Percentiles rank a stretch among this genome's conserved stretches.
These are phyloP conservation scores for Lentinula sp. DNA, from an alignment of 768 basidiomycete genomes.

Conservation along the genomic window DNA sequence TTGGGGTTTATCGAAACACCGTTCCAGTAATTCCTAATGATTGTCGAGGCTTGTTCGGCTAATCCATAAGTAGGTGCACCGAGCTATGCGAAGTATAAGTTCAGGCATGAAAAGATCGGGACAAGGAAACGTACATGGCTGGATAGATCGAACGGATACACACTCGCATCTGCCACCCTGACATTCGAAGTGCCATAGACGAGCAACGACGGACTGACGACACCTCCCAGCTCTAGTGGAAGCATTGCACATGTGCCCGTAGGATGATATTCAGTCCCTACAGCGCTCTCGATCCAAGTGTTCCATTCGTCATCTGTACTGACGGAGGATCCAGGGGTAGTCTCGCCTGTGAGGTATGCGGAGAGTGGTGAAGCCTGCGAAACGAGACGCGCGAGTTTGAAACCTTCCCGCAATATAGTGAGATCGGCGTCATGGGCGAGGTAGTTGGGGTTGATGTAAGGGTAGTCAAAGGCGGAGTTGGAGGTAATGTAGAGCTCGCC, in stretches of 20 bases:
- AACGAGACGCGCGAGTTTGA: conserved; percentile 41
- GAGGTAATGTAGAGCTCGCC: conserved; percentile 46
- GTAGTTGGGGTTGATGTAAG: conserved; percentile 48
- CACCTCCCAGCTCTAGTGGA: conserved; percentile 45
- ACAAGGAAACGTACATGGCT: conserved; percentile 15
- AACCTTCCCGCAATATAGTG: conserved; percentile 35
- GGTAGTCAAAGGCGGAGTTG: conserved; percentile 39
- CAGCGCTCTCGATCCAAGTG: conserved; percentile 36
- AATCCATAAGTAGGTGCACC: conserved; percentile 17
- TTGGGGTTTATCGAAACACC: conserved; percentile 1
- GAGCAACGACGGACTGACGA: conserved; percentile 46
- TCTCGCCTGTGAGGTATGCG: conserved; percentile 17
- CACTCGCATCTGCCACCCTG: conserved; percentile 24
- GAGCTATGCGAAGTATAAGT: conserved; percentile 6
- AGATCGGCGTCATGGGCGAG: conserved; percentile 34
- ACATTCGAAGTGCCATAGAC: conserved; percentile 54
- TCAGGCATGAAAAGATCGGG: neutral
- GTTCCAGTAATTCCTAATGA: conserved; percentile 22
- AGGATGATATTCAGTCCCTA: conserved; percentile 58
- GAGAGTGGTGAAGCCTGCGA: conserved; percentile 37
- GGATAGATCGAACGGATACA: conserved; percentile 18
- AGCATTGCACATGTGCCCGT: conserved; percentile 53
- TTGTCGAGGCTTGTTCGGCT: conserved; percentile 33
- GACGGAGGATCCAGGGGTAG: conserved; percentile 42
- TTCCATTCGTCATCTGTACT: conserved; percentile 53